Percentiles rank a stretch among this genome's conserved stretches.
Evolutionary conservation across 768 basidiomycete species (phyloP).

Genomic region (Tricholoma terreum): DNA sequence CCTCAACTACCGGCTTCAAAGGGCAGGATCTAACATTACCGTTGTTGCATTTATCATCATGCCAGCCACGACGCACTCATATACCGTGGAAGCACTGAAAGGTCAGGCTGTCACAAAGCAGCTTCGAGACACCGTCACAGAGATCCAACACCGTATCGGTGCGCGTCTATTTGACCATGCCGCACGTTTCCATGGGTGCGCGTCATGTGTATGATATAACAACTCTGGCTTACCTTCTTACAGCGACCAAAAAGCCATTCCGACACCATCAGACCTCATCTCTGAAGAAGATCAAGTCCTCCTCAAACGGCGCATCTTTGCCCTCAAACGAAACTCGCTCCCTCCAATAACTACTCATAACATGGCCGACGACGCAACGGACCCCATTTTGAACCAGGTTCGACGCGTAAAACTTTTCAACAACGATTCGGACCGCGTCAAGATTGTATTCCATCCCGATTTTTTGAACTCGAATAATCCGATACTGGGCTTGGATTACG

Average conservation of each 20-base stretch:
- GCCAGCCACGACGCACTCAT: conserved; percentile 94
- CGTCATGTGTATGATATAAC: conserved; percentile 2
- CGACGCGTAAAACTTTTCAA: conserved; percentile 95
- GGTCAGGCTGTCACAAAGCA: conserved; percentile 96
- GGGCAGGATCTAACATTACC: conserved; percentile 67
- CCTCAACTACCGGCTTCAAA: conserved; percentile 51
- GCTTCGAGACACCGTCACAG: conserved; percentile 90
- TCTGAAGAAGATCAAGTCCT: conserved; percentile 92
- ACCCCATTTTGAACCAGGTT: conserved; percentile 94
- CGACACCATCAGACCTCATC: conserved; percentile 71
- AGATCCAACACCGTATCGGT: conserved; percentile 92
- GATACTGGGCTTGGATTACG: conserved; percentile 94
- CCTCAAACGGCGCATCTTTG: conserved; percentile 94
- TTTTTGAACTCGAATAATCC: conserved; percentile 98
- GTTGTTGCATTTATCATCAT: conserved; percentile 99
- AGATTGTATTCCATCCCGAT: conserved; percentile 97
- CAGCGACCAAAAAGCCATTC: conserved; percentile 41
- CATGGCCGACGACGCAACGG: conserved; percentile 90
- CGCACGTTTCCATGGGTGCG: conserved; percentile 85
- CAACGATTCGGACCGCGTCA: conserved; percentile 82
- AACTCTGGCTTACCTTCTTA: conserved; percentile 28
- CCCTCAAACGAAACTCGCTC: conserved; percentile 90
- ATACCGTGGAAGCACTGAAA: conserved; percentile 96
- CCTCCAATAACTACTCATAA: conserved; percentile 98
- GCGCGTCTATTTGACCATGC: conserved; percentile 92